Percentiles rank a stretch among this genome's conserved stretches.
phyloP scores from a whole-genome alignment of 257 asterid genomes.

The Primulina eburnea region DNA sequence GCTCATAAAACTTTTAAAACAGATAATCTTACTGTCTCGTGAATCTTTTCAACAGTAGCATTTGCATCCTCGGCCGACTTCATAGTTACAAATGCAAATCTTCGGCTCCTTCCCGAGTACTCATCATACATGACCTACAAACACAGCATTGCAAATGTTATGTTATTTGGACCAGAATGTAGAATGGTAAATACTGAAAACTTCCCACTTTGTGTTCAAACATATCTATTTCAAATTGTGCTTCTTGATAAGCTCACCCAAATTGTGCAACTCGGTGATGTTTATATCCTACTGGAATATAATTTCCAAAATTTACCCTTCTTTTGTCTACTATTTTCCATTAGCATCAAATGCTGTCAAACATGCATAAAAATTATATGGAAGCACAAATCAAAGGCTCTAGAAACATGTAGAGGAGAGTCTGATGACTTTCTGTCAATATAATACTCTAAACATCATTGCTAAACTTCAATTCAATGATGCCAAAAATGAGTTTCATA shows the following conservation, averaged over 20 bases:
- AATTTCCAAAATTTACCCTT: no score
- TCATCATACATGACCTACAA: constrained; percentile 87
- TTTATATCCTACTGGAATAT: neutral
- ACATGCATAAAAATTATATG: no score
- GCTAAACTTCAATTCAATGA: no score
- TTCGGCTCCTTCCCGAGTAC: constrained; percentile 82
- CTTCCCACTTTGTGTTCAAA: no score
- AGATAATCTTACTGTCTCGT: constrained; percentile 64
- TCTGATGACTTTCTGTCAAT: no score
- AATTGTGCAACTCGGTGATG: neutral
- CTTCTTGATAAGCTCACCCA: neutral
- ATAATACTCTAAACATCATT: no score
- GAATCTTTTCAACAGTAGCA: constrained; percentile 68
- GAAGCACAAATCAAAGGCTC: no score
- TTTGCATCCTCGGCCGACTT: neutral
- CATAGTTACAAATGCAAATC: constrained; percentile 24
- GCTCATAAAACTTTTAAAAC: neutral
- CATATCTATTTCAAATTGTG: neutral
- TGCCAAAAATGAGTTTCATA: no score
- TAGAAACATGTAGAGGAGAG: no score
- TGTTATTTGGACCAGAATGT: neutral
- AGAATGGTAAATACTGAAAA: neutral
- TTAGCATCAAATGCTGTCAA: no score
- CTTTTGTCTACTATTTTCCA: no score
- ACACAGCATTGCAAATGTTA: constrained; percentile 6